Evolutionary conservation across 345 rosid genomes (phyloP).

Genomic region (Salix exigua): DNA sequence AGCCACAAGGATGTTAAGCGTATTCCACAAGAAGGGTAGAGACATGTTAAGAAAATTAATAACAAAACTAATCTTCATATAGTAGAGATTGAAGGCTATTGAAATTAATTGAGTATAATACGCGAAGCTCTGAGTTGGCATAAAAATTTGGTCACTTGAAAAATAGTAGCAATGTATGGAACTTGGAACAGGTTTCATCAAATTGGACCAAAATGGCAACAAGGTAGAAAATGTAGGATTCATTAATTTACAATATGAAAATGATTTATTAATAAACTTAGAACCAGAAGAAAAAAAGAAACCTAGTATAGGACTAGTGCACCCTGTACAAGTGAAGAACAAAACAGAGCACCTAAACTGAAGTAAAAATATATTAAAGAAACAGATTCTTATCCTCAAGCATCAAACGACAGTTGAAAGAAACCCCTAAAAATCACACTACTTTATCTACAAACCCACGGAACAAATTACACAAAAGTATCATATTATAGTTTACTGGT

Average conservation of each 20-base stretch:
- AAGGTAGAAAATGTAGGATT: not conserved
- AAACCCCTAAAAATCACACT: not conserved
- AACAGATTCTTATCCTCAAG: not conserved
- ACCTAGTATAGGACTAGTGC: not conserved
- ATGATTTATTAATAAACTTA: not conserved
- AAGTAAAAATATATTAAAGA: not conserved
- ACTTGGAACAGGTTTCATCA: constrained; percentile 4
- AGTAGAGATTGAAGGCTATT: not conserved
- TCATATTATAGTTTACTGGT: not conserved
- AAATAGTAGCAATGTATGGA: not conserved
- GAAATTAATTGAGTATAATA: not conserved
- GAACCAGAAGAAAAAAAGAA: not conserved
- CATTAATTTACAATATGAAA: not conserved
- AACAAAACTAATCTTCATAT: not conserved
- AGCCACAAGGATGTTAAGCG: constrained; percentile 12
- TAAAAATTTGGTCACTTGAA: not conserved
- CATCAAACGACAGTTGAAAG: not conserved
- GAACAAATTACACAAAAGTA: not conserved
- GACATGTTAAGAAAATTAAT: constrained; percentile 5
- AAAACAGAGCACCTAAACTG: not conserved
- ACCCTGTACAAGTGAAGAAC: not conserved
- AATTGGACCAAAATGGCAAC: not conserved
- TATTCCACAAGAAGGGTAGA: not conserved
- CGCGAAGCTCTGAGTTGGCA: not conserved
- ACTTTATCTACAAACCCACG: not conserved